Evolutionary conservation across 2,329 filamentous ascomycete species (phyloP).

Genomic region (Aspergillus carbonarius): DNA sequence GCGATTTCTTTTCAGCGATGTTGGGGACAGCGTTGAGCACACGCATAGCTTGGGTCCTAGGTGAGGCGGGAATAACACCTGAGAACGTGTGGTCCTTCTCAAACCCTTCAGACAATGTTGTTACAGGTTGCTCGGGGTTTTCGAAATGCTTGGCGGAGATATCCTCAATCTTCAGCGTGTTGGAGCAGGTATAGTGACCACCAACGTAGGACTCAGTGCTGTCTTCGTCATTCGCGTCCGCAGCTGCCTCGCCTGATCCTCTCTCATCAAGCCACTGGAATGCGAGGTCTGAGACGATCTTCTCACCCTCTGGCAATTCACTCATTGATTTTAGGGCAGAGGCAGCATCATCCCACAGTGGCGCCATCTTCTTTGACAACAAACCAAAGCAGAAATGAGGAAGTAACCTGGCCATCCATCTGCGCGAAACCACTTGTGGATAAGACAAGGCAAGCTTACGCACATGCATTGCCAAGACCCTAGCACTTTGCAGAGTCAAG

Average conservation of each 20-base stretch:
- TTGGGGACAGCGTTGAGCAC: conserved; percentile 71
- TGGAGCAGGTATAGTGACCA: conserved; percentile 76
- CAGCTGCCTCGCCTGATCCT: conserved; percentile 23
- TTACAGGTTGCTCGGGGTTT: conserved; percentile 53
- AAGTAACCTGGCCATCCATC: conserved; percentile 69
- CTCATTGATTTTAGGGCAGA: conserved; percentile 73
- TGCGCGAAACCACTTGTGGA: conserved; percentile 55
- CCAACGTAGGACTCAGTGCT: conserved; percentile 22
- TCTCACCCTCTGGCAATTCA: conserved; percentile 69
- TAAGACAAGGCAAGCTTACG: conserved; percentile 72
- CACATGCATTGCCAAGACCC: conserved; percentile 80
- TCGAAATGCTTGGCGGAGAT: conserved; percentile 54
- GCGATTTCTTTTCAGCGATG: conserved; percentile 82
- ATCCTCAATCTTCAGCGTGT: conserved; percentile 61
- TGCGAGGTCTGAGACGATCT: conserved; percentile 67
- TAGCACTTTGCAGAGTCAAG: conserved; percentile 70
- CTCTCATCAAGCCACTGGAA: conserved; percentile 69
- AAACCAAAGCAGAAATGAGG: conserved; percentile 85
- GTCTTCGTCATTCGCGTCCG: conserved; percentile 27
- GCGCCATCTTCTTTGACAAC: conserved; percentile 79
- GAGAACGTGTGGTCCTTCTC: conserved; percentile 57
- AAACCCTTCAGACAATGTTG: conserved; percentile 64
- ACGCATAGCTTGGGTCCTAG: conserved; percentile 75
- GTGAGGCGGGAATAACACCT: conserved; percentile 43
- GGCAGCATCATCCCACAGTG: conserved; percentile 82